phyloP scores from a whole-genome alignment of 345 rosid species.

The Populus pruinosa region DNA sequence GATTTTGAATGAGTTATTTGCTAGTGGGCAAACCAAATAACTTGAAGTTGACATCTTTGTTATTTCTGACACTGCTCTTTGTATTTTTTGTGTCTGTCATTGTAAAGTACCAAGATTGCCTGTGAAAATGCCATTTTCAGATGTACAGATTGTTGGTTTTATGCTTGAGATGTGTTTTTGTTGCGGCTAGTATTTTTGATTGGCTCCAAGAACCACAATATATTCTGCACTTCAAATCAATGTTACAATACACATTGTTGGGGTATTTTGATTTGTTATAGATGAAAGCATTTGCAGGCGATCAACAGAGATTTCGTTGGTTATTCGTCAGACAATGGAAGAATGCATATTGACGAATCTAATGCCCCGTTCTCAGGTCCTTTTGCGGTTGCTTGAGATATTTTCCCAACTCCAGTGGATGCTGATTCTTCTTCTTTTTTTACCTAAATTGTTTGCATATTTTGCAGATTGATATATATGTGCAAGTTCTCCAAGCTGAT shows the following conservation, averaged over 20 bases:
- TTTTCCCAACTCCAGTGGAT: not conserved
- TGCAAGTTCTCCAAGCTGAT: constrained; percentile 97
- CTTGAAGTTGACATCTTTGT: no score
- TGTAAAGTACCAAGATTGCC: not conserved
- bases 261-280: not conserved
- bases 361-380: constrained; percentile 95
- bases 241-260: no score
- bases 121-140: not conserved
- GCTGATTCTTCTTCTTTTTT: not conserved
- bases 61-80: no score
- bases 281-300: constrained; percentile 37
- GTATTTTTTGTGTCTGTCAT: no score
- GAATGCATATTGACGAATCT: constrained; percentile 75
- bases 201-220: not conserved
- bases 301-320: constrained; percentile 90
- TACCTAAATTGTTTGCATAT: not conserved
- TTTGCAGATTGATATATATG: constrained; percentile 84
- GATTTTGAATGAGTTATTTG: no score
- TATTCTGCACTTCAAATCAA: not conserved
- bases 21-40: no score
- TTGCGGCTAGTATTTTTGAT: not conserved
- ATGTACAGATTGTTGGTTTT: not conserved
- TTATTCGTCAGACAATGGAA: constrained; percentile 95
- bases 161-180: not conserved
- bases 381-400: not conserved